Evolutionary conservation across 257 asterid genomes (phyloP), one percentile per base, ranked within the genome.

Genomic region (Nicotiana sylvestris): DNA sequence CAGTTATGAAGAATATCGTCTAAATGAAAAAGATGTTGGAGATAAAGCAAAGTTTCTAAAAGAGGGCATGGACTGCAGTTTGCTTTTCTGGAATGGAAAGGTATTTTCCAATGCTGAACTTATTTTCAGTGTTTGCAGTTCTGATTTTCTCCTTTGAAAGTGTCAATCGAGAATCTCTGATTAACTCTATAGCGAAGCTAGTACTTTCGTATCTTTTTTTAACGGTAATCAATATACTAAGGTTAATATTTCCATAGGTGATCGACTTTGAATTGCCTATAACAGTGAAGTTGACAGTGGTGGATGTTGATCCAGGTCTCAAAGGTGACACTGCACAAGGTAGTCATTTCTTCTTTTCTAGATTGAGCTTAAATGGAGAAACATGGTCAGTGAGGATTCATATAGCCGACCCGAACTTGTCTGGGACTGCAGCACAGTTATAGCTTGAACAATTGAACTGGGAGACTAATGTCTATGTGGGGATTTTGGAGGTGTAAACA

Each of bases 251-350:
- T 60, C 29, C 83, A 69, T 77, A 96, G 98, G 98, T 96, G 78
- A 96, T 96, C 67, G 98, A 93, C 89, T 94, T 96, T 88, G 99
- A 94, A 84, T 95, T 96, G 66, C 99, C 99, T 76, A 94, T 89
- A 83, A 92, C 93, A 6, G 97, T 94, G 87, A 94, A 94, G 93
- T 89, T 94, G 89, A 90, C 79, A 1, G 98, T 96, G 85, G 95
- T 92, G 81, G 95, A 92, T 65, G 98, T 86, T 81, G 98, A 94
- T 88, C 99, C 99, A 53, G 99, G 99, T 49, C n/a, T 96, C 61
- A 93, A 69, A 90, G 98, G 99, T 39, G 99, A 96, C 93, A 96
- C 99, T 0, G 99, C 95, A 64, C 99, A 94, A 96, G 99, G 99
- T 96, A 87, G 81, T 65, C 66, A 17, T 69, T 66, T 69, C 35